phyloP scores from a whole-genome alignment of 2,329 filamentous ascomycete species.

The Claviceps spartinae region DNA sequence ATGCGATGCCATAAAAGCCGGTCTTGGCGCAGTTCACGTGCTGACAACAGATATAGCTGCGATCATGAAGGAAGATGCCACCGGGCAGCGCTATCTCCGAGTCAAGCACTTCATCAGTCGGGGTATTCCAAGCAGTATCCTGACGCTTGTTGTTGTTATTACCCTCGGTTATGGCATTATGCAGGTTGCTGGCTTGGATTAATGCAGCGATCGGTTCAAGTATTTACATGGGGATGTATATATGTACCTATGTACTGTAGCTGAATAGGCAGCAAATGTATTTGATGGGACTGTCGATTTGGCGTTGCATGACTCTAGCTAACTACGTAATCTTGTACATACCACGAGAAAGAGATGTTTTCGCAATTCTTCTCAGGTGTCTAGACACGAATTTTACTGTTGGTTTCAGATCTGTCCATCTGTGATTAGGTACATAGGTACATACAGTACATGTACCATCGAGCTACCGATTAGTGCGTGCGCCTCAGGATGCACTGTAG shows the following conservation, averaged over 20 bases:
- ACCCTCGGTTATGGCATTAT: slow-evolving; percentile 87
- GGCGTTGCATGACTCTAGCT: background rate
- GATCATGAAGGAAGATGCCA: slow-evolving; percentile 98
- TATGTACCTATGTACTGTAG: background rate
- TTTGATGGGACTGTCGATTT: background rate
- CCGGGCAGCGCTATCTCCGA: slow-evolving; percentile 78
- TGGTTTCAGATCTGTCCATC: no score
- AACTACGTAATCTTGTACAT: no score
- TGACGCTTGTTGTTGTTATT: slow-evolving; percentile 70
- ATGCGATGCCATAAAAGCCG: background rate
- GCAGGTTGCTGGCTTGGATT: slow-evolving; percentile 54
- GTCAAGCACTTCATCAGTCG: slow-evolving; percentile 91
- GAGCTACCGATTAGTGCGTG: background rate
- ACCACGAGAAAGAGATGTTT: no score
- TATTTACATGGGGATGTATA: background rate
- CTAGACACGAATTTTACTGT: no score
- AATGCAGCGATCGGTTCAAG: slow-evolving; percentile 5
- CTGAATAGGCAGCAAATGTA: no score
- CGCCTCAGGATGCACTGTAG: background rate
- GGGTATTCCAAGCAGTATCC: slow-evolving; percentile 76
- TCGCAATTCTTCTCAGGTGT: no score
- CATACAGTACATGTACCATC: background rate
- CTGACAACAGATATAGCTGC: slow-evolving; percentile 47
- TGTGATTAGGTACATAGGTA: background rate
- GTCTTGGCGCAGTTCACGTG: background rate